phyloP scores from a whole-genome alignment of 495 filamentous ascomycete species.

The Hypomontagnella monticulosa region DNA sequence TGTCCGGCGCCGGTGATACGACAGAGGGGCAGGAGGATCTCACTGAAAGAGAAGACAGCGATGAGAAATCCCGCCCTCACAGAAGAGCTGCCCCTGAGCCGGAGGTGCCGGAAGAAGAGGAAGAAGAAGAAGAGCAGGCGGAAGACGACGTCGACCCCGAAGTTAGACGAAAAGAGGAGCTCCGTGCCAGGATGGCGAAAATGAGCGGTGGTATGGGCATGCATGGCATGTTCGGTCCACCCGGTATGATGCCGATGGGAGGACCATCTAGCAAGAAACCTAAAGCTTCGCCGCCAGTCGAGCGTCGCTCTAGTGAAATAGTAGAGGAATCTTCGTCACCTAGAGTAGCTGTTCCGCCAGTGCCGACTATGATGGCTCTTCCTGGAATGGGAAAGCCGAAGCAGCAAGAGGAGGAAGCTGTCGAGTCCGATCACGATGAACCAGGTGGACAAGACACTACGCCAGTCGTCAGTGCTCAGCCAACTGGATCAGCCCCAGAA shows the following conservation, averaged over 20 bases:
- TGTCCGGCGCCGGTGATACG: constrained; percentile 85
- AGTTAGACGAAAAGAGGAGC: constrained; percentile 82
- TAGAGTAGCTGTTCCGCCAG: constrained; percentile 67
- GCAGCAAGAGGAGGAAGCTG: constrained; percentile 54
- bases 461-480: constrained; percentile 48
- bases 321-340: constrained; percentile 56
- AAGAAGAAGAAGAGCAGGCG: constrained; percentile 71
- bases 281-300: constrained; percentile 60
- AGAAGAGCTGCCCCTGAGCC: constrained; percentile 45
- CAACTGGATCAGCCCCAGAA: constrained; percentile 57
- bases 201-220: constrained; percentile 99
- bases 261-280: constrained; percentile 71
- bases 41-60: constrained; percentile 77
- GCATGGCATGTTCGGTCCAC: constrained; percentile 90
- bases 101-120: constrained; percentile 63
- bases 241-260: constrained; percentile 70
- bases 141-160: constrained; percentile 90
- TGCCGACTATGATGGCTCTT: constrained; percentile 76
- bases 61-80: constrained; percentile 59
- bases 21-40: constrained; percentile 82
- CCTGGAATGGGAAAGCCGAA: constrained; percentile 69
- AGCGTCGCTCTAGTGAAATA: constrained; percentile 58
- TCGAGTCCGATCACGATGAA: constrained; percentile 52
- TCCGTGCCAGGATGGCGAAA: constrained; percentile 95
- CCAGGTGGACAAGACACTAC: constrained; percentile 42